These are phyloP conservation scores for Trichoderma arundinaceum DNA, from an alignment of 2,329 filamentous ascomycete species.

Conservation along the genomic window DNA sequence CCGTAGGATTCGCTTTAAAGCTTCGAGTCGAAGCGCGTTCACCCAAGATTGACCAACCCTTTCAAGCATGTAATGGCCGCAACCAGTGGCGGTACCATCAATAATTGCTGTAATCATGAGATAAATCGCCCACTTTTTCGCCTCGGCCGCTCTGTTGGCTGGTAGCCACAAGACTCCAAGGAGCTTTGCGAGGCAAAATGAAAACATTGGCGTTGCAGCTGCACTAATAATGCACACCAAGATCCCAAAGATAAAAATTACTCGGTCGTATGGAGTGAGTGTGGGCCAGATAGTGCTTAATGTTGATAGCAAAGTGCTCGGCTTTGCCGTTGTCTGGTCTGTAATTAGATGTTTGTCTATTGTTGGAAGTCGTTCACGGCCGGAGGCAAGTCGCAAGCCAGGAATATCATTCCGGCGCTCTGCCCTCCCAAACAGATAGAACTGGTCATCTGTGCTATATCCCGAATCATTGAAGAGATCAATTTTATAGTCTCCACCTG, in stretches of 20 bases:
- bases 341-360: background rate
- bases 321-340: background rate
- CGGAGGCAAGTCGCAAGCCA: constrained; percentile 30
- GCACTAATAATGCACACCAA: constrained; percentile 68
- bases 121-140: constrained; percentile 70
- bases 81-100: constrained; percentile 69
- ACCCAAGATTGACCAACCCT: constrained; percentile 77
- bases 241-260: constrained; percentile 64
- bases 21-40: constrained; percentile 69
- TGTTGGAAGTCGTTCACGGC: constrained; percentile 30
- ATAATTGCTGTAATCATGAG: constrained; percentile 70
- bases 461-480: background rate
- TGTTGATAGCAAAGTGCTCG: constrained; percentile 36
- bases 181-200: constrained; percentile 75
- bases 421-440: constrained; percentile 36
- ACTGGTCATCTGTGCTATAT: constrained; percentile 31
- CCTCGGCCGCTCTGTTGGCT: constrained; percentile 53
- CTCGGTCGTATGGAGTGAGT: constrained; percentile 57
- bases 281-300: constrained; percentile 70
- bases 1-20: constrained; percentile 70
- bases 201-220: constrained; percentile 73
- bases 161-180: constrained; percentile 70
- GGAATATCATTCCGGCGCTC: constrained; percentile 43
- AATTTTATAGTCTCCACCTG: background rate
- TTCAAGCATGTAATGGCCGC: constrained; percentile 75